Evolutionary conservation across 2,329 filamentous ascomycete species (phyloP).

Genomic region (Ophiostoma sp.): DNA sequence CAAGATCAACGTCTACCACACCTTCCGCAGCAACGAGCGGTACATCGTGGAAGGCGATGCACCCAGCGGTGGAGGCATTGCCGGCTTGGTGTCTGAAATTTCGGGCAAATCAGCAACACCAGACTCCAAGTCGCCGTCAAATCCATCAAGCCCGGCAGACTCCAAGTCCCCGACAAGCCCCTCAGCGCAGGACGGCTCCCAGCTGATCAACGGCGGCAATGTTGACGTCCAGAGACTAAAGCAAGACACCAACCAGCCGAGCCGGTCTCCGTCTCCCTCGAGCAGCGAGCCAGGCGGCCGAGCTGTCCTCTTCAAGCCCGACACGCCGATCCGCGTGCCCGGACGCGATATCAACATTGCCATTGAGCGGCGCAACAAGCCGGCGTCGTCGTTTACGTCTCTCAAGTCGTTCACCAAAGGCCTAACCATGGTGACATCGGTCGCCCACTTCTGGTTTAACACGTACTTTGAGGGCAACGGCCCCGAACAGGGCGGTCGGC

Average conservation of each 20-base stretch:
- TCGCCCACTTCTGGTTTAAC: conserved; percentile 98
- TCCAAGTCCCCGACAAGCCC: neutral
- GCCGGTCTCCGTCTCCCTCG: neutral
- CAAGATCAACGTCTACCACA: conserved; percentile 76
- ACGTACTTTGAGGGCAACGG: conserved; percentile 82
- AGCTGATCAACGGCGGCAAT: conserved; percentile 8
- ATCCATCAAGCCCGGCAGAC: neutral
- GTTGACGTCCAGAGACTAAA: neutral
- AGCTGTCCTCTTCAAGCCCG: conserved; percentile 72
- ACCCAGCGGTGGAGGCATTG: conserved; percentile 45
- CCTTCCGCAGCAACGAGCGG: conserved; percentile 68
- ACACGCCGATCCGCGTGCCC: conserved; percentile 61
- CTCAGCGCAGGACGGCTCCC: neutral
- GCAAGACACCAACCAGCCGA: neutral
- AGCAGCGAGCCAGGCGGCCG: conserved; percentile 10
- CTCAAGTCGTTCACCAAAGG: conserved; percentile 45
- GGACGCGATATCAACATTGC: conserved; percentile 87
- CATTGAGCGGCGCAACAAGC: conserved; percentile 78
- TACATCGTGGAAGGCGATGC: conserved; percentile 57
- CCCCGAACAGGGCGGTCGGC: conserved; percentile 56
- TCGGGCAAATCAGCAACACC: conserved; percentile 29
- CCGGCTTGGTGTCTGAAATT: conserved; percentile 52
- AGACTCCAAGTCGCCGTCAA: neutral
- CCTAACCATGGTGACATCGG: conserved; percentile 82
- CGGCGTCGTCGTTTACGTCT: conserved; percentile 31